Evolutionary conservation across 192 early-diverging fungal genomes (phyloP).

Genomic region (Umbelopsis sp.): DNA sequence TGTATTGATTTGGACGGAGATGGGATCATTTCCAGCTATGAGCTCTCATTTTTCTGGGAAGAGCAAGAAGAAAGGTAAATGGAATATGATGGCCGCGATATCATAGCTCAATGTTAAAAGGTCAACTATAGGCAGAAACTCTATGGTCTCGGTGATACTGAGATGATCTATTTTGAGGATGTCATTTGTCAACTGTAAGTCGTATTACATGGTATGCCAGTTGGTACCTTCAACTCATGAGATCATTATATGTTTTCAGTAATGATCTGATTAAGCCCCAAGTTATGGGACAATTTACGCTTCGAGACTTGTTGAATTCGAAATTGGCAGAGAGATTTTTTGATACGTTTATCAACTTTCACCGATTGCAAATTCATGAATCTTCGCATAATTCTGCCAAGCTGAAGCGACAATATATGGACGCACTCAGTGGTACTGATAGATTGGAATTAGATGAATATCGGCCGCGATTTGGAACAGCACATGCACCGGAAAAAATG

Average conservation of each 20-base stretch:
- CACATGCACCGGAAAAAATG: background rate
- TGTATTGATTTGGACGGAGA: conserved; percentile 92
- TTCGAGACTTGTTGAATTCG: conserved; percentile 34
- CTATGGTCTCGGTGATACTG: conserved; percentile 14
- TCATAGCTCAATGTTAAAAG: background rate
- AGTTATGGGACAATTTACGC: conserved; percentile 29
- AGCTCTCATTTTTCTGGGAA: conserved; percentile 83
- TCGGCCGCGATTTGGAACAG: background rate
- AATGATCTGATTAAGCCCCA: conserved; percentile 41
- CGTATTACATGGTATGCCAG: background rate
- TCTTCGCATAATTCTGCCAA: conserved; percentile 32
- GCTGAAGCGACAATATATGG: conserved; percentile 25
- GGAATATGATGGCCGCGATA: background rate
- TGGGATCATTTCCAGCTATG: conserved; percentile 82
- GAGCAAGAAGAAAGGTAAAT: conserved; percentile 62
- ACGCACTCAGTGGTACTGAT: background rate
- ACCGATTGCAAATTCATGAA: conserved; percentile 40
- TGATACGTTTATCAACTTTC: conserved; percentile 41
- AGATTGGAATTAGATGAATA: conserved; percentile 6
- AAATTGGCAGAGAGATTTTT: conserved; percentile 41
- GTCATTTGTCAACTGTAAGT: conserved; percentile 39
- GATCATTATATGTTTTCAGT: background rate
- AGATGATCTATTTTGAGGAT: conserved; percentile 39
- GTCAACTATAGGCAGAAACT: conserved; percentile 2
- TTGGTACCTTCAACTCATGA: background rate